Base-by-base conservation (phyloP, 768 basidiomycete species). In the Leccinum boreale region DNA sequence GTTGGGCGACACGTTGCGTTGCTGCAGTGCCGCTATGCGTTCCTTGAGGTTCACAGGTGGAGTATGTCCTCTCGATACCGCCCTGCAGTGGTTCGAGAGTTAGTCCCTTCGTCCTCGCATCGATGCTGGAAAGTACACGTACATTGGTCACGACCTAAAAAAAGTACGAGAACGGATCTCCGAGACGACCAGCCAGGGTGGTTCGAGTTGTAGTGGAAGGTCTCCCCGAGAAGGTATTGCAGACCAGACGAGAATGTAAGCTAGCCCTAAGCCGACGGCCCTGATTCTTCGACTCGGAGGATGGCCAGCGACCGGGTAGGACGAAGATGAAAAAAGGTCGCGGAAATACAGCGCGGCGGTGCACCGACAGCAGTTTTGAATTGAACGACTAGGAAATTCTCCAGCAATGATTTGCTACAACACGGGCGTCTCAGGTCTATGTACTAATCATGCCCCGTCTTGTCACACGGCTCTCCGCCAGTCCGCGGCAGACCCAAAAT, bases 21-120 rank as follows among this genome's bases (percentile, higher is more conserved):
- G 89, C 68, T 92, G 84, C 50, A 92, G 76, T 26, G 89, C 89
- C 17, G 90, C 90, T 61, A 92, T 92, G 54, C 90, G 86, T 64
- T 92, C 90, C 73, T 86, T 90, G 67, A 92, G 82, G 69, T 87
- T 89, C 52, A 75, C 77, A 50, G 69, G 69, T 0, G 68, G 60
- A 33, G 69, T 62, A 45, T 67, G 57, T 12, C 62, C 59, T 65
- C 67, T 67, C 49, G 70, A 61, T 51, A 67, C 52, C 24, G 70
- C 65, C 68, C 70, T 73, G 19, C 10, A 44, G 42, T 44, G 57
- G 50, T 48, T 17, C 15, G 15, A 53, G 45, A 33, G 66, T 73
- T 53, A 73, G 65, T 55, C 21, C 11, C 11, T 19, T 44, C 42
- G 42, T 44, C 42, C n/a, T 44, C 42, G 11, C 10, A 44, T 19